phyloP scores from a whole-genome alignment of 2,329 filamentous ascomycete species.

The Hymenoscyphus fraxineus region DNA sequence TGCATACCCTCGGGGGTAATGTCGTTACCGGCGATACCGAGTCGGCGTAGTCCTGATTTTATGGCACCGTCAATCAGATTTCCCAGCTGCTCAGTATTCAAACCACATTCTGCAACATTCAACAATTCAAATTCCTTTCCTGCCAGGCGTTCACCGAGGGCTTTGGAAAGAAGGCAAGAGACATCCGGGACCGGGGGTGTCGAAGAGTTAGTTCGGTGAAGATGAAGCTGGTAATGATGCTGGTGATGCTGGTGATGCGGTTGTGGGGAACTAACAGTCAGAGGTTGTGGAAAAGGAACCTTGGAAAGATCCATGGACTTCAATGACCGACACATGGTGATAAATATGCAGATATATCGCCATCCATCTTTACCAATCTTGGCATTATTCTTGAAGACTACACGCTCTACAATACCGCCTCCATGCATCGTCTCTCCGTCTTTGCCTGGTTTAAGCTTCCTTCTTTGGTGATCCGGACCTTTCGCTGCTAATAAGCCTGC shows the following conservation, averaged over 20 bases:
- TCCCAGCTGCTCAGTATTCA: conserved; percentile 67
- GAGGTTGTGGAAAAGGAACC: conserved; percentile 65
- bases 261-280: conserved; percentile 15
- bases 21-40: conserved; percentile 80
- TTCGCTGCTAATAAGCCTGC: conserved; percentile 81
- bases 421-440: conserved; percentile 25
- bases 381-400: conserved; percentile 83
- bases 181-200: conserved; percentile 37
- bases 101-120: conserved; percentile 73
- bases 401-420: conserved; percentile 76
- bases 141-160: conserved; percentile 71
- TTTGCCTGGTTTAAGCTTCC: conserved; percentile 19
- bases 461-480: conserved; percentile 49
- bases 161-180: conserved; percentile 66
- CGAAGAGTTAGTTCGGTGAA: conserved; percentile 25
- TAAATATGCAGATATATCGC: conserved; percentile 84
- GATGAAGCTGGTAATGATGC: conserved; percentile 16
- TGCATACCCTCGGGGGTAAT: conserved; percentile 70
- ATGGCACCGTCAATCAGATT: conserved; percentile 79
- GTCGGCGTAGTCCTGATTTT: conserved; percentile 69
- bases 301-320: conserved; percentile 84
- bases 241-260: conserved; percentile 16
- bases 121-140: conserved; percentile 77
- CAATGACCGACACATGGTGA: conserved; percentile 84
- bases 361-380: conserved; percentile 84